A percentile compares a stretch with the other conserved stretches of the same genome.
Conservation (phyloP, 805 yeast genomes). For the Hanseniaspora valbyensis region DNA sequence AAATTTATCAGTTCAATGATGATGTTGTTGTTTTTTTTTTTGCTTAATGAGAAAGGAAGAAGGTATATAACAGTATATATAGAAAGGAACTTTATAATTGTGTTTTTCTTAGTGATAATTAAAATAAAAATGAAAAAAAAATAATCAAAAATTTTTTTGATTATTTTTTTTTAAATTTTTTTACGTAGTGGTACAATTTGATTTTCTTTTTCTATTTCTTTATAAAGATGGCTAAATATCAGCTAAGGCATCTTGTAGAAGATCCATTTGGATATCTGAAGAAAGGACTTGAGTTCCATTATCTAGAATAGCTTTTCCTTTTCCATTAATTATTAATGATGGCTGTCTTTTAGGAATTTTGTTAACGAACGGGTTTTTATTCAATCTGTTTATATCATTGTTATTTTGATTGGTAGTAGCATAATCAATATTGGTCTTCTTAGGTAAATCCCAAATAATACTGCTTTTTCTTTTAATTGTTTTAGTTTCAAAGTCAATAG, state of each 20-base stretch:
- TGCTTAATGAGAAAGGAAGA: too few species aligned
- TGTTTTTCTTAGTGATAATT: too few species aligned
- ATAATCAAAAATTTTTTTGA: too few species aligned
- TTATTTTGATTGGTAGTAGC: neutral
- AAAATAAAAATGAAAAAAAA: too few species aligned
- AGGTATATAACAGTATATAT: neutral
- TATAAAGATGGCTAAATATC: neutral
- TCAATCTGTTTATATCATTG: neutral
- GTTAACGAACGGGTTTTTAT: constrained; percentile 3
- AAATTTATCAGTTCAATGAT: too few species aligned
- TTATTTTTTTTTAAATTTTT: too few species aligned
- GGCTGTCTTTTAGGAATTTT: constrained; percentile 9
- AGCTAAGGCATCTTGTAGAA: constrained; percentile 6
- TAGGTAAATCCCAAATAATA: constrained; percentile 12
- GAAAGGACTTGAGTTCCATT: constrained; percentile 9
- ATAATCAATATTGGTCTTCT: neutral
- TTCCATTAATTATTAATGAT: constrained; percentile 1
- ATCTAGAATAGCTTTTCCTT: constrained; percentile 1
- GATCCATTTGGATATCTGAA: constrained; percentile 2
- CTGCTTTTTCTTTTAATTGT: constrained; percentile 14
- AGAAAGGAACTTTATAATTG: neutral
- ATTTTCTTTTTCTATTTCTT: neutral
- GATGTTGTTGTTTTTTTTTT: too few species aligned
- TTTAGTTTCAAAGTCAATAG: constrained; percentile 8
- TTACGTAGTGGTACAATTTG: neutral